These are phyloP conservation scores for Penicillium sp. DNA, from an alignment of 2,329 filamentous ascomycete species.

Conservation along the genomic window DNA sequence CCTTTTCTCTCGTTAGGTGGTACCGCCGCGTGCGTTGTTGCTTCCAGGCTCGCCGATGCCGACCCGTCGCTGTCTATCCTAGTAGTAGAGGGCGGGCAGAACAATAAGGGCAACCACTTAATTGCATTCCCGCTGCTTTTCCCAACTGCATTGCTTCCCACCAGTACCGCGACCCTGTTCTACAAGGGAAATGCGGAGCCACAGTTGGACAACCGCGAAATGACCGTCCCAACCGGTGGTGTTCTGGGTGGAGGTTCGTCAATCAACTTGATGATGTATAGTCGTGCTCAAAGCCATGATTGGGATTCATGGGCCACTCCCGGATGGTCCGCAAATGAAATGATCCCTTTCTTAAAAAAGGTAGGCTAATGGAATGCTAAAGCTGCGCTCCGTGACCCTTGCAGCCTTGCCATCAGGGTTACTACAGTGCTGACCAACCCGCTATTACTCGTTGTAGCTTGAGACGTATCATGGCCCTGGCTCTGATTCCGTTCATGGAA, in stretches of 20 bases:
- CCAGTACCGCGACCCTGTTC: slow-evolving; percentile 1
- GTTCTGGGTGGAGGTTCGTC: slow-evolving; percentile 6
- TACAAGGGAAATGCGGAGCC: slow-evolving; percentile 4
- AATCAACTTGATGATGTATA: slow-evolving; percentile 57
- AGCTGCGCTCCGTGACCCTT: background rate
- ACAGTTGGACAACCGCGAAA: slow-evolving; percentile 4
- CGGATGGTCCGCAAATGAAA: slow-evolving; percentile 74
- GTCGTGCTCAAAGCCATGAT: slow-evolving; percentile 66
- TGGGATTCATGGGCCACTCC: slow-evolving; percentile 77
- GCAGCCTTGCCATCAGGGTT: background rate
- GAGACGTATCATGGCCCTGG: slow-evolving; percentile 3
- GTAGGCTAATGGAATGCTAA: slow-evolving; percentile 3
- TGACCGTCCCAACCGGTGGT: slow-evolving; percentile 4
- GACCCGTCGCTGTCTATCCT: slow-evolving; percentile 1
- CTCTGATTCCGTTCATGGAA: slow-evolving; percentile 2
- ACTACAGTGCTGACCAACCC: slow-evolving; percentile 1
- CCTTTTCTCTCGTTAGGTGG: background rate
- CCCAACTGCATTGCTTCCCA: slow-evolving; percentile 3
- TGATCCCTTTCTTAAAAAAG: slow-evolving; percentile 74
- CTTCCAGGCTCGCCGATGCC: slow-evolving; percentile 2
- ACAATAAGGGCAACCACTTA: slow-evolving; percentile 3
- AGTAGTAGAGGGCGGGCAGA: slow-evolving; percentile 2
- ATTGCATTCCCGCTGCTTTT: slow-evolving; percentile 2
- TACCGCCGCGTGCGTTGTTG: slow-evolving; percentile 2
- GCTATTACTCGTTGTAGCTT: slow-evolving; percentile 1